These are phyloP conservation scores for Naganishia liquefaciens DNA, from an alignment of 1,284 basidiomycete genomes.

Conservation along the genomic window DNA sequence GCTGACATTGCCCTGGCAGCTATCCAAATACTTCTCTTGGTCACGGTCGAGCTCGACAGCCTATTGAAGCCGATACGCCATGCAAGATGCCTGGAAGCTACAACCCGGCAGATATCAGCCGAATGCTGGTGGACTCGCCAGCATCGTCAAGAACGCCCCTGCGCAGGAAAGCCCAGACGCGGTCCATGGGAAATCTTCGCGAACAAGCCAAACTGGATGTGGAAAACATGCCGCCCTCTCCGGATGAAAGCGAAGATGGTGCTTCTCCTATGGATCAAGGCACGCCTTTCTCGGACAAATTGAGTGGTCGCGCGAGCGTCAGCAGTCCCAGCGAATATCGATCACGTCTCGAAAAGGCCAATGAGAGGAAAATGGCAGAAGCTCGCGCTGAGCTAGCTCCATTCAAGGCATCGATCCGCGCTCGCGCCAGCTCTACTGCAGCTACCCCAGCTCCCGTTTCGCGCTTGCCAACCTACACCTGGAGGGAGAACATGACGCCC, in stretches of 20 bases:
- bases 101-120: constrained; percentile 20
- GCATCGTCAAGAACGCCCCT: constrained; percentile 20
- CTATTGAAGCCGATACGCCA: constrained; percentile 22
- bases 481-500: constrained; percentile 31
- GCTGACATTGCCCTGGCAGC: neutral
- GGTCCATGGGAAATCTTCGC: constrained; percentile 27
- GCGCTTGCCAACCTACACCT: constrained; percentile 18
- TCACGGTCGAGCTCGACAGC: neutral
- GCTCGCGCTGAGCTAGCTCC: constrained; percentile 4
- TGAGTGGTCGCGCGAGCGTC: constrained; percentile 22
- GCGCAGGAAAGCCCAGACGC: constrained; percentile 22
- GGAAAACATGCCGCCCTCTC: constrained; percentile 26
- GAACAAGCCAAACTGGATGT: constrained; percentile 11
- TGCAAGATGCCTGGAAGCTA: constrained; percentile 25
- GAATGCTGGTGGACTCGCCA: constrained; percentile 22
- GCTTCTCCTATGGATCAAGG: constrained; percentile 30
- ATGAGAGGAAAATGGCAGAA: constrained; percentile 19
- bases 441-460: constrained; percentile 1
- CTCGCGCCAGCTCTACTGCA: neutral
- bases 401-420: constrained; percentile 19
- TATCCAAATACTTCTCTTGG: constrained; percentile 14
- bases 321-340: constrained; percentile 30
- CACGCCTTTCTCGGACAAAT: constrained; percentile 21
- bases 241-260: constrained; percentile 21
- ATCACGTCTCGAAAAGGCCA: constrained; percentile 22